Conservation (phyloP, 371 early-diverging fungal genomes). For the Coemansia sp. region DNA sequence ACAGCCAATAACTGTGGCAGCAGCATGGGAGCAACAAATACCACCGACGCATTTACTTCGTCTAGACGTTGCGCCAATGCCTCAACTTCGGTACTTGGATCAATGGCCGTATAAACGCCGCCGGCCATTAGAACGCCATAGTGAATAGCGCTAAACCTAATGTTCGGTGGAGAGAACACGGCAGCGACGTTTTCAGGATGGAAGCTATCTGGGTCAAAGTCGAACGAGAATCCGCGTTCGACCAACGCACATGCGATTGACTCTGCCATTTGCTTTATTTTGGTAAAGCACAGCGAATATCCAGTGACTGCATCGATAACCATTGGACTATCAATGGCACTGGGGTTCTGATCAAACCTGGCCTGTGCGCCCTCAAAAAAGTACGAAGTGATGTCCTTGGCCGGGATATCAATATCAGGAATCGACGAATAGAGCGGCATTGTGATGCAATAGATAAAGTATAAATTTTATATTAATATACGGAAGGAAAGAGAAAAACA, state of each 20-base stretch:
- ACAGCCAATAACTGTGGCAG: constrained; percentile 11
- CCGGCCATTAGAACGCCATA: constrained; percentile 39
- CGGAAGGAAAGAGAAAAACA: no score
- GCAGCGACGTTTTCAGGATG: constrained; percentile 3
- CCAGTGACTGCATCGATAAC: constrained; percentile 12
- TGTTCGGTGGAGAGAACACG: constrained; percentile 15
- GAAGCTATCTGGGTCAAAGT: neutral
- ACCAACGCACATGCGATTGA: constrained; percentile 15
- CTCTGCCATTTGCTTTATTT: constrained; percentile 17
- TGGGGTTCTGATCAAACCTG: neutral
- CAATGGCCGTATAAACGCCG: constrained; percentile 22
- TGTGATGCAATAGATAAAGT: neutral
- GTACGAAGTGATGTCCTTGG: constrained; percentile 27
- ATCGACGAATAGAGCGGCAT: constrained; percentile 41
- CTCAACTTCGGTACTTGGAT: constrained; percentile 2
- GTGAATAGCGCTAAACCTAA: constrained; percentile 20
- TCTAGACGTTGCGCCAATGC: constrained; percentile 9
- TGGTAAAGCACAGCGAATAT: constrained; percentile 14
- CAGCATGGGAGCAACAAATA: constrained; percentile 28
- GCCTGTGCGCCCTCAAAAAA: constrained; percentile 28
- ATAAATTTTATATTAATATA: no score
- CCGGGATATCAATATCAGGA: constrained; percentile 21
- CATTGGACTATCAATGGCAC: constrained; percentile 1
- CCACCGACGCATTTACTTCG: neutral
- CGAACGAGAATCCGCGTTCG: constrained; percentile 10